phyloP scores from a whole-genome alignment of 176 grass and related monocot species.

The Echinochloa phyllopogon region DNA sequence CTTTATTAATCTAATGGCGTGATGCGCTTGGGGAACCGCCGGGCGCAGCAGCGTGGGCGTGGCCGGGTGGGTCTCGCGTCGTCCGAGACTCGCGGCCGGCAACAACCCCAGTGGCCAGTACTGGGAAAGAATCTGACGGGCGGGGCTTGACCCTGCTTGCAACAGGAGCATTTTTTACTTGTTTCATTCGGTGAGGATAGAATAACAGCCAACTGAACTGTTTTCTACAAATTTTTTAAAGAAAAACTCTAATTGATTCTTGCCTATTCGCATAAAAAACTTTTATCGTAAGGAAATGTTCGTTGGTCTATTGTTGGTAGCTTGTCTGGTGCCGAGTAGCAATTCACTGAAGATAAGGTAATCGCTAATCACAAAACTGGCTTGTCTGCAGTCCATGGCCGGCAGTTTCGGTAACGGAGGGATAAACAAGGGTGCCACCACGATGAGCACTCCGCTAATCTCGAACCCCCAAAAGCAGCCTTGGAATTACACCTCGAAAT shows the following conservation, averaged over 20 bases:
- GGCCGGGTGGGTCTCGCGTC: background rate
- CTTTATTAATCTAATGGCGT: slow-evolving; percentile 22
- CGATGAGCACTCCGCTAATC: slow-evolving; percentile 34
- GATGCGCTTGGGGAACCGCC: slow-evolving; percentile 11
- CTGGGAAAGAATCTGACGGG: background rate
- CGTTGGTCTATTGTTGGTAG: too few species aligned
- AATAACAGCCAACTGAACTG: background rate
- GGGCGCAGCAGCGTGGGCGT: slow-evolving; percentile 20
- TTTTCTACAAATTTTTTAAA: background rate
- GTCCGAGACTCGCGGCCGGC: slow-evolving; percentile 25
- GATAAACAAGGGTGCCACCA: slow-evolving; percentile 20
- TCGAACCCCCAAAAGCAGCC: slow-evolving; percentile 26
- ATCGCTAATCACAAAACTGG: background rate
- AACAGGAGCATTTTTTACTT: too few species aligned
- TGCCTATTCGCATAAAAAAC: background rate
- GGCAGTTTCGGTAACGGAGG: slow-evolving; percentile 45
- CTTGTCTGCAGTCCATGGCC: slow-evolving; percentile 5
- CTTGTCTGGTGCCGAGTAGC: background rate
- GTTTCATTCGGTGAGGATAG: background rate
- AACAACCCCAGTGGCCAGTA: background rate
- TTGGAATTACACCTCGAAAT: slow-evolving; percentile 38
- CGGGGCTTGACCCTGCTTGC: background rate
- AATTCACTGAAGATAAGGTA: background rate
- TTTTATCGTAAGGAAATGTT: too few species aligned
- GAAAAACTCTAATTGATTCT: too few species aligned